Evolutionary conservation across 257 asterid species (phyloP).

Genomic region (Scutellaria galericulata): DNA sequence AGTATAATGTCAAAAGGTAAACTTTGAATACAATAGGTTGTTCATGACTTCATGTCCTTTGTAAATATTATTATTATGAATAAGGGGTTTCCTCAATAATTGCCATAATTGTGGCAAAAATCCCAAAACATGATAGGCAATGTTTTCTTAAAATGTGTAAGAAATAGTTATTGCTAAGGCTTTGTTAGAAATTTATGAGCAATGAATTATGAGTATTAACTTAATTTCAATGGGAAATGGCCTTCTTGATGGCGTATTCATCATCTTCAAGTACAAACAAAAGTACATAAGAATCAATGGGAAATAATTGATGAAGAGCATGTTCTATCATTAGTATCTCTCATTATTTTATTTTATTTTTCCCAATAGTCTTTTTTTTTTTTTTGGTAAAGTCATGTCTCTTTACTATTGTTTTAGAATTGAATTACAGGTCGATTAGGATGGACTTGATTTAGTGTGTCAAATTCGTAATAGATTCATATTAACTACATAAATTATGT

Average conservation of each 20-base stretch:
- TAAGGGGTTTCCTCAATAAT: slow-evolving; percentile 8
- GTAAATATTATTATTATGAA: neutral
- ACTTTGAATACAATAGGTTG: neutral
- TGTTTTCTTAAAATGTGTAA: neutral
- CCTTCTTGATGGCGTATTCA: neutral
- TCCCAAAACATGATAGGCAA: slow-evolving; percentile 11
- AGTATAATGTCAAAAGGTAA: neutral
- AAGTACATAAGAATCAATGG: neutral
- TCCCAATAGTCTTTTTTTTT: too few species aligned
- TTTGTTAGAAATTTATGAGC: neutral
- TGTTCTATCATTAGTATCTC: too few species aligned
- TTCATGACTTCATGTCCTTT: neutral
- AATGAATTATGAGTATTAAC: neutral
- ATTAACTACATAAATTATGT: too few species aligned
- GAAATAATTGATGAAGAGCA: too few species aligned
- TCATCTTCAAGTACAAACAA: neutral
- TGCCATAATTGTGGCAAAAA: neutral
- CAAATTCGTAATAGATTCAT: too few species aligned
- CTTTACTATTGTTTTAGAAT: too few species aligned
- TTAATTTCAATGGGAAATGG: neutral
- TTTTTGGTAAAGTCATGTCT: too few species aligned
- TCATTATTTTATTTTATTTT: too few species aligned
- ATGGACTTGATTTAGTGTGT: too few species aligned
- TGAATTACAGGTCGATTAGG: too few species aligned
- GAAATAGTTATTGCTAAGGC: too few species aligned